Conservation (phyloP, 2,329 filamentous ascomycete species). For the Talaromyces sp. region DNA sequence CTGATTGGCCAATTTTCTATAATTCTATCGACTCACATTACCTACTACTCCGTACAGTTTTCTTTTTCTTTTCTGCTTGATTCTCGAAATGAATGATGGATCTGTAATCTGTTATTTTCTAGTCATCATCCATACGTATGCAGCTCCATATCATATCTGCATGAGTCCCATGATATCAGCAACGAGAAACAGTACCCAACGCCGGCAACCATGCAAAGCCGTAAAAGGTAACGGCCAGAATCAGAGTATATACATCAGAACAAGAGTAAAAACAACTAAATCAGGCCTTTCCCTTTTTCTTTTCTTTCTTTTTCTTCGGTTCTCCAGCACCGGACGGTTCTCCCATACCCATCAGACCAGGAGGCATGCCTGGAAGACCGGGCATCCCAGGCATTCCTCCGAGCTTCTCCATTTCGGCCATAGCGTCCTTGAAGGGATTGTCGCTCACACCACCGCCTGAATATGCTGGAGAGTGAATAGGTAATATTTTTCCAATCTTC, state of each 20-base stretch:
- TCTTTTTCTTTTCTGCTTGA: background rate
- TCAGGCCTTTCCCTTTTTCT: constrained; percentile 45
- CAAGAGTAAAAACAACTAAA: constrained; percentile 6
- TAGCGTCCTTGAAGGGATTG: constrained; percentile 93
- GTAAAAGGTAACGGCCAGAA: constrained; percentile 14
- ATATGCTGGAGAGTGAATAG: constrained; percentile 81
- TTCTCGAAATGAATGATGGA: background rate
- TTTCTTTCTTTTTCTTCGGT: constrained; percentile 43
- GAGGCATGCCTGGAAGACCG: constrained; percentile 11
- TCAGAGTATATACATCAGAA: constrained; percentile 17
- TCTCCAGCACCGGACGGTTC: constrained; percentile 25
- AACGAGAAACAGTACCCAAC: constrained; percentile 23
- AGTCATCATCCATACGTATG: background rate
- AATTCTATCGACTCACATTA: too few relatives aligned
- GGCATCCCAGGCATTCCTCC: constrained; percentile 41
- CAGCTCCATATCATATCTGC: background rate
- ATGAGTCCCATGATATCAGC: background rate
- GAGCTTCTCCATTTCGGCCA: constrained; percentile 75
- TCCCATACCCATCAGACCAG: constrained; percentile 43
- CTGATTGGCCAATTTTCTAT: constrained; percentile 8
- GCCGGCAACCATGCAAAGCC: constrained; percentile 38
- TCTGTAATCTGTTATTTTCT: background rate
- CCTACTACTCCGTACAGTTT: too few relatives aligned
- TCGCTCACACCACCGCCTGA: constrained; percentile 91
- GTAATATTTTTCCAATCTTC: constrained; percentile 81